Evolutionary conservation across 179 eudicot species (phyloP), one percentile per base, ranked within the genome.

Genomic region (Corrigiola litoralis): DNA sequence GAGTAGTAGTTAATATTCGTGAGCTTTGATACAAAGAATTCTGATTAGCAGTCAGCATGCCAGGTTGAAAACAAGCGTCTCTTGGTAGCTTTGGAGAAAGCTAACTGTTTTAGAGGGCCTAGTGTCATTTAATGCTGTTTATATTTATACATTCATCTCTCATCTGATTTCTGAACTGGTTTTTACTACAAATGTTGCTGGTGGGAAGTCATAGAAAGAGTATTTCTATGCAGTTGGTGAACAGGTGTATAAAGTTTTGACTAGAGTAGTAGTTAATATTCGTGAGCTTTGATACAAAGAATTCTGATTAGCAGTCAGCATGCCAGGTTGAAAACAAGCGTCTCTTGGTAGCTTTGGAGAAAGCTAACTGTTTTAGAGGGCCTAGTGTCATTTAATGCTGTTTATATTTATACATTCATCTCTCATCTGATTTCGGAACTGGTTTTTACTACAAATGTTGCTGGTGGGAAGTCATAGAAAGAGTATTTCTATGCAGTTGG

Each of bases 231-330:
- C n/a, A n/a, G n/a, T n/a, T n/a, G n/a, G n/a, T n/a, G n/a, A n/a
- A n/a, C n/a, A n/a, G n/a, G n/a, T n/a, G n/a, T n/a, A n/a, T 91
- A 80, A 59, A n/a, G 54, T 16, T 51, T 47, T 6, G 17, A 7
- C 0, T 3, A 50, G 33, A n/a, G 21, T 50, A 24, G 1, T 14
- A 13, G 3, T 48, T 6, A 29, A 29, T 9, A 0, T 41, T n/a
- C n/a, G 33, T 24, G 37, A 7, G 21, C 20, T 46, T 32, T 38
- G 10, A 31, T 16, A 0, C 27, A 5, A 17, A 58, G 31, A 12
- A 24, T 48, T 58, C 32, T 20, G 36, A 38, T 13, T 23, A 24
- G 13, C 32, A 58, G 25, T 24, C 47, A 40, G 40, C 36, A 24
- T 38, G 17, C 42, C 11, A 8, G n/a, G 5, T 34, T 45, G 4